A percentile compares a stretch with the other conserved stretches of the same genome.
These are phyloP conservation scores for Themeda triandra DNA, from an alignment of 176 grass and related monocot species.

Conservation along the genomic window DNA sequence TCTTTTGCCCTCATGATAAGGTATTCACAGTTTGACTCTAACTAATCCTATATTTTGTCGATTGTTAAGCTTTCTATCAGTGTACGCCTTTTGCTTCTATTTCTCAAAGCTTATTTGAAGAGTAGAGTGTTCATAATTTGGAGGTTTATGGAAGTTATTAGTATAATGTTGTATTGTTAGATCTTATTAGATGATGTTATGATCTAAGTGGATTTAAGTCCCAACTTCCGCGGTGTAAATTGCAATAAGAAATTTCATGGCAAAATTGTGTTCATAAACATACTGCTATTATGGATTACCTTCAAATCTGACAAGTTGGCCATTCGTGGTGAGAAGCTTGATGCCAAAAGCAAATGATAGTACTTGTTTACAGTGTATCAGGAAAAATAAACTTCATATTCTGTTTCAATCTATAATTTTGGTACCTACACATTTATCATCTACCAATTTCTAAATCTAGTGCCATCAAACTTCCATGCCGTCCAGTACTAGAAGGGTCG, in stretches of 20 bases:
- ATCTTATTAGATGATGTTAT: not conserved
- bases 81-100: not conserved
- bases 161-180: not conserved
- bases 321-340: not conserved
- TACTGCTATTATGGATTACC: not conserved
- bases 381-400: too few relatives aligned
- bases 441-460: too few relatives aligned
- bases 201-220: not conserved
- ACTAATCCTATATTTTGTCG: conserved; percentile 6
- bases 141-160: not conserved
- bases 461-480: too few relatives aligned
- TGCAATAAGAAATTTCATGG: not conserved
- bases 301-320: not conserved
- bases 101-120: not conserved
- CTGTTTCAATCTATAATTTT: too few relatives aligned
- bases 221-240: not conserved
- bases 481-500: too few relatives aligned
- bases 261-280: not conserved
- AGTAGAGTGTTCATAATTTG: not conserved
- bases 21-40: not conserved
- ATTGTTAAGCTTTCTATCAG: conserved; percentile 5
- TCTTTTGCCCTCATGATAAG: conserved; percentile 14
- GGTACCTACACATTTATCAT: too few relatives aligned
- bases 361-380: too few relatives aligned
- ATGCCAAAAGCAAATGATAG: too few relatives aligned